Evolutionary conservation across 441 rosid species (phyloP).

Genomic region (Theobroma grandiflorum): DNA sequence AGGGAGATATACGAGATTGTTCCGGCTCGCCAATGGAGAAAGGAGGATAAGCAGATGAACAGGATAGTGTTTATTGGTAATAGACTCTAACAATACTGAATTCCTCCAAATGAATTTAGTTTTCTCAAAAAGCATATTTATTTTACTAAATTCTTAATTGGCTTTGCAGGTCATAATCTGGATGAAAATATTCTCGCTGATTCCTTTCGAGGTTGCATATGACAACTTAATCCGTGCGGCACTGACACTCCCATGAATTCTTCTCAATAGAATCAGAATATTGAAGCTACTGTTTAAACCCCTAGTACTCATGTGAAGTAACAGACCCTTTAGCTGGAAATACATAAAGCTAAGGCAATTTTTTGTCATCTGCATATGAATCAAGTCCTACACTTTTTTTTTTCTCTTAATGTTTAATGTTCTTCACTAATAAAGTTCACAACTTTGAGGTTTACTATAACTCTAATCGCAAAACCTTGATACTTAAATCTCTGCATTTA

Average conservation of each 20-base stretch:
- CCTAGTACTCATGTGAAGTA: background rate
- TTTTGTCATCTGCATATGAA: background rate
- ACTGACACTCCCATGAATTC: background rate
- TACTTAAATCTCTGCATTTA: background rate
- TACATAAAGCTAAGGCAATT: background rate
- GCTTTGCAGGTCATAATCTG: slow-evolving; percentile 63
- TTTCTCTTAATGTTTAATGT: no score
- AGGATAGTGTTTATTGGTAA: slow-evolving; percentile 92
- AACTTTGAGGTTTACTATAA: no score
- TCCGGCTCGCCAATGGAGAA: slow-evolving; percentile 82
- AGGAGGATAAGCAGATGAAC: slow-evolving; percentile 59
- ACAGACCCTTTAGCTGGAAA: background rate
- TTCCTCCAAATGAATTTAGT: background rate
- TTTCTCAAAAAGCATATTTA: slow-evolving; percentile 20
- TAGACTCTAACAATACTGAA: background rate
- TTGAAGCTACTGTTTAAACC: background rate
- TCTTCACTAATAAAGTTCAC: no score
- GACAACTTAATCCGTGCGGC: background rate
- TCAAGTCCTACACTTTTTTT: background rate
- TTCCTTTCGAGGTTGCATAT: slow-evolving; percentile 54
- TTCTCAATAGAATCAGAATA: background rate
- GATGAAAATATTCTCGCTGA: slow-evolving; percentile 53
- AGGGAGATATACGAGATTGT: slow-evolving; percentile 93
- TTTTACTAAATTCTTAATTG: slow-evolving; percentile 17
- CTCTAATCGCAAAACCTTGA: background rate